Evolutionary conservation across 495 filamentous ascomycete species (phyloP), one percentile per base, ranked within the genome.

Genomic region (Neurospora sp.): DNA sequence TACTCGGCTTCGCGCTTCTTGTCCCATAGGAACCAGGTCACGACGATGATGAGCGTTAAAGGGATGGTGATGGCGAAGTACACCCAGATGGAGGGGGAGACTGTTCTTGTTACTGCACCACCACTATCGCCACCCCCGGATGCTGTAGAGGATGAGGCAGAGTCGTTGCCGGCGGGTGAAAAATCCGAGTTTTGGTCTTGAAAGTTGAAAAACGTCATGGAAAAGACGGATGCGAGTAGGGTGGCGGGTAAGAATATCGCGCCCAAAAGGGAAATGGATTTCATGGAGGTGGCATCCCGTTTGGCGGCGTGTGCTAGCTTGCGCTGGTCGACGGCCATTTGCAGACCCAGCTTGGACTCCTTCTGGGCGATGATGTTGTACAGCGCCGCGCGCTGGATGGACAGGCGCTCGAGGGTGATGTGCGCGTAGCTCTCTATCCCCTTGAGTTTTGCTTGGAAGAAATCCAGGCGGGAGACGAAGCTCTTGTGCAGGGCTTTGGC

Each of bases 311-410:
- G 87, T 4, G 87, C 86, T 20, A 89, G 78, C 35, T 86, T 83
- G 9, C 86, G 83, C 74, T 89, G 87, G 46, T 88, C 85, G 16
- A 84, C 86, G 40, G 87, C 87, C 81, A 89, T 89, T 75, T 86
- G 81, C 40, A 89, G 84, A 72, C 84, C 86, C 44, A 89, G 83
- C 72, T 88, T 87, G 16, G 84, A 86, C 75, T 88, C 87, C 70
- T 87, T 86, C 73, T 88, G 87, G 66, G 86, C 84, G 76, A 88
- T 88, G 79, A 88, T 87, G 76, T 88, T 89, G 78, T 88, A 88
- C 5, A 89, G 73, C 35, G 86, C 87, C 70, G 83, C 84, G 35
- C 87, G 81, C 76, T 89, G 87, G 72, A 88, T 86, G 16, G 84
- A 78, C 66, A 89, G 66, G 40, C 87, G 76, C 73, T 88, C 84